Percentiles rank a stretch among this genome's conserved stretches.
Conservation (phyloP, 176 grass and related monocot genomes). For the Carex cristatella region DNA sequence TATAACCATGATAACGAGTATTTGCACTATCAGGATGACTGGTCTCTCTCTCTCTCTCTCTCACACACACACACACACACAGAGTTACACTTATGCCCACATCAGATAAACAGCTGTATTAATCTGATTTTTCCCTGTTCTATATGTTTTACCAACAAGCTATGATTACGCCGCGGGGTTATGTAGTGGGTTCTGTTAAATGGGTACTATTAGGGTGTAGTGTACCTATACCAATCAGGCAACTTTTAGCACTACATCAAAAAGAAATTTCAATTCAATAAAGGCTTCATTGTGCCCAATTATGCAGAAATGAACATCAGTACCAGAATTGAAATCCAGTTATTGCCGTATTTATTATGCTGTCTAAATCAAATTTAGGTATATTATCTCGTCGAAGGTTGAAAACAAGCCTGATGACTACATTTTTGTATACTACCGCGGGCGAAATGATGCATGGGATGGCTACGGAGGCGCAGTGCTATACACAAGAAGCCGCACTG, state of each 20-base stretch:
- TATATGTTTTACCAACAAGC: not conserved
- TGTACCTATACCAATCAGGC: not conserved
- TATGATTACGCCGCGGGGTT: not conserved
- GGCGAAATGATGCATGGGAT: conserved; percentile 95
- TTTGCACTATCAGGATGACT: conserved; percentile 97
- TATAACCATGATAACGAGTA: conserved; percentile 97
- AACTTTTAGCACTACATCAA: not conserved
- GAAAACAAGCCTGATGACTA: conserved; percentile 93
- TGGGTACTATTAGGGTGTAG: not conserved
- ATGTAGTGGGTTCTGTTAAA: not conserved
- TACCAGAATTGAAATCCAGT: not conserved
- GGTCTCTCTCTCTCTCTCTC: conserved; percentile 30
- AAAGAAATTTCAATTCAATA: not conserved
- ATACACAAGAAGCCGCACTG: conserved; percentile 67
- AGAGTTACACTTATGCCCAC: not conserved
- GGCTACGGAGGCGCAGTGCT: conserved; percentile 85
- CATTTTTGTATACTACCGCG: conserved; percentile 87
- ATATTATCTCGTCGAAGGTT: conserved; percentile 88
- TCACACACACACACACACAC: not conserved
- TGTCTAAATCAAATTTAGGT: conserved; percentile 36
- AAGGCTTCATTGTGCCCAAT: not conserved
- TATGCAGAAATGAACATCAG: not conserved
- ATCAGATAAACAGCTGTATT: not conserved
- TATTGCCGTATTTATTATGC: not conserved
- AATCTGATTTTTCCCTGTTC: not conserved